These are phyloP conservation scores for Cytospora mali DNA, from an alignment of 2,329 filamentous ascomycete species.

Conservation along the genomic window DNA sequence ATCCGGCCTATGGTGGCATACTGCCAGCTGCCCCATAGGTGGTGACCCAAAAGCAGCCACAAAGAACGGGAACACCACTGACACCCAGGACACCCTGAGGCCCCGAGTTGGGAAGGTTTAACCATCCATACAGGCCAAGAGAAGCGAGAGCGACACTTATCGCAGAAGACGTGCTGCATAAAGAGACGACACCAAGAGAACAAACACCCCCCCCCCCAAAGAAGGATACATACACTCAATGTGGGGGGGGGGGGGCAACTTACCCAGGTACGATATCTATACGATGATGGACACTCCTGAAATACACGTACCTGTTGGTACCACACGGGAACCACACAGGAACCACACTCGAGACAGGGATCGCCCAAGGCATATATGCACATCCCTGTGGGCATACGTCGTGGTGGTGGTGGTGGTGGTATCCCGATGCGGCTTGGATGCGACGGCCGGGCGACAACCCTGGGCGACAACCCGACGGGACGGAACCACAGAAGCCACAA, in stretches of 20 bases:
- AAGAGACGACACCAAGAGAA: background rate
- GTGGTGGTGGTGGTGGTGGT: background rate
- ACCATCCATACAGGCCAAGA: too few relatives aligned
- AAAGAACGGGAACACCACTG: background rate
- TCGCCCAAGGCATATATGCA: too few relatives aligned
- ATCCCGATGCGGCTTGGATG: background rate
- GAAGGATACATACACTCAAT: too few relatives aligned
- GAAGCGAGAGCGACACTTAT: background rate
- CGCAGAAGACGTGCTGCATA: background rate
- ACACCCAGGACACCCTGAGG: too few relatives aligned
- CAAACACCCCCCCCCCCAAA: background rate
- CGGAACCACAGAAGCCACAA: constrained; percentile 2
- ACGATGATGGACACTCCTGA: background rate
- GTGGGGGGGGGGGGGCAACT: too few relatives aligned
- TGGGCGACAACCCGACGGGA: background rate
- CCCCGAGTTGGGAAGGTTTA: too few relatives aligned
- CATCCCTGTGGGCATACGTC: too few relatives aligned
- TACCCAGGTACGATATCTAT: too few relatives aligned
- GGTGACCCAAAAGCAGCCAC: too few relatives aligned
- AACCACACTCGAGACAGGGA: background rate
- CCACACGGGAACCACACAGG: background rate
- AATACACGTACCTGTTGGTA: background rate
- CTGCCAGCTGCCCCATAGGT: constrained; percentile 9
- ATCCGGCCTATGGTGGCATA: constrained; percentile 26
- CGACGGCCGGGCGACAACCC: constrained; percentile 5